Base-by-base conservation (phyloP, 1,284 basidiomycete species). In the Cryptococcus depauperatus region DNA sequence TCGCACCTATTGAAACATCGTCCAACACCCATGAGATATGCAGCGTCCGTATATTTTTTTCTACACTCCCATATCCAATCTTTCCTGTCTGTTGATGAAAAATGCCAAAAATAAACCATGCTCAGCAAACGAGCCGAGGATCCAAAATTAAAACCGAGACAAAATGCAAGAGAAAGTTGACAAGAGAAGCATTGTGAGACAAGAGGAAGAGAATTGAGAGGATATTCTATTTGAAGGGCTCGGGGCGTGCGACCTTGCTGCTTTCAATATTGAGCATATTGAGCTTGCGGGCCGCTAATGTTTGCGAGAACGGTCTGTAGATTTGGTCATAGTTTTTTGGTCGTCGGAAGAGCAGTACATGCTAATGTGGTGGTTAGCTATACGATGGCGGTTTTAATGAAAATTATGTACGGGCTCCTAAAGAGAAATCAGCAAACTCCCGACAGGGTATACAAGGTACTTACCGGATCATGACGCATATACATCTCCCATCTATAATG, bases 401-500 rank as follows among this genome's bases (percentile, higher is more conserved):
- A 14, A 19, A 14, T 16, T 13, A 37, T 30, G 29, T 37, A 13
- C n/a, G n/a, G 43, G 16, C 22, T 16, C 23, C 25, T 18, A 11
- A 18, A 19, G 5, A 1, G 3, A 21, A 21, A 25, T 43, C 23
- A 35, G 30, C 29, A 22, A 4, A 16, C 14, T 7, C 19, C 23
- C 19, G 10, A 11, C 27, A 4, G 18, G n/a, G 4, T 40, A 28
- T 35, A 19, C 8, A n/a, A 26, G 18, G 14, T n/a, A 61, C 66
- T 61, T 34, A 69, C 66, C 44, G 66, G 66, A 25, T 70, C 68
- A 40, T 72, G 70, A 19, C 70, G 62, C 62, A 72, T 69, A 61
- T 71, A 72, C 68, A 71, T 71, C 55, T 71, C 64, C 70, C 70
- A 72, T 44, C 70, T 68, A 41, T n/a, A 35, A 16, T 27, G 33